These are phyloP conservation scores for Aureobasidium lini DNA, from an alignment of 2,329 filamentous ascomycete genomes.

Conservation along the genomic window DNA sequence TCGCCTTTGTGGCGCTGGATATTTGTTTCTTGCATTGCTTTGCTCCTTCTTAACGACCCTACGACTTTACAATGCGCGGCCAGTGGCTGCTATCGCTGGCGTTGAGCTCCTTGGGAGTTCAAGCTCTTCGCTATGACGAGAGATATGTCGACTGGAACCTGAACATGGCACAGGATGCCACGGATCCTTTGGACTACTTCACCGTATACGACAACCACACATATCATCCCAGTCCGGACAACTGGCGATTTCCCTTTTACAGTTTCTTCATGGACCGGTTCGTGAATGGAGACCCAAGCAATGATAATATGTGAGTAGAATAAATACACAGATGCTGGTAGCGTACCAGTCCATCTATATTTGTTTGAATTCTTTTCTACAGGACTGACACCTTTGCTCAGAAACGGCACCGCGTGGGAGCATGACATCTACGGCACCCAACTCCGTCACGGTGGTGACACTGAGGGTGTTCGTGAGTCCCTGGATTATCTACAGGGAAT, in stretches of 20 bases:
- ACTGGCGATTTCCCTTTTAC: conserved; percentile 61
- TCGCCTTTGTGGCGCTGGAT: conserved; percentile 9
- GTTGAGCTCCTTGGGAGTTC: not conserved
- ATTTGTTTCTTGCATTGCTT: not conserved
- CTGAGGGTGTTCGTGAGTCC: conserved; percentile 51
- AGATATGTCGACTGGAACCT: conserved; percentile 50
- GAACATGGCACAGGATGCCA: conserved; percentile 52
- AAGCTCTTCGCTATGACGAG: conserved; percentile 36
- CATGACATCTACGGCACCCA: conserved; percentile 53
- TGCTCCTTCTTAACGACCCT: not conserved
- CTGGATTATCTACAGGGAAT: conserved; percentile 58
- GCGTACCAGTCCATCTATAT: no score
- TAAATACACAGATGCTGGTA: not conserved
- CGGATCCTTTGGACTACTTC: conserved; percentile 50
- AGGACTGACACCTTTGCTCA: not conserved
- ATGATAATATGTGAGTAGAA: conserved; percentile 45
- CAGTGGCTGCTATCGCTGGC: conserved; percentile 3
- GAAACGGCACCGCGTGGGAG: conserved; percentile 53
- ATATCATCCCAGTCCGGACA: conserved; percentile 49
- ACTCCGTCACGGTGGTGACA: conserved; percentile 56
- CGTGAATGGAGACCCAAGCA: conserved; percentile 57
- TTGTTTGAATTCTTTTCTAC: no score
- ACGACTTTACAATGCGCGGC: conserved; percentile 9
- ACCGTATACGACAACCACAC: conserved; percentile 48
- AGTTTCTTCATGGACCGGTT: conserved; percentile 57